These are phyloP conservation scores for Cokeromyces recurvatus DNA, from an alignment of 371 early-diverging fungal genomes.

Conservation along the genomic window DNA sequence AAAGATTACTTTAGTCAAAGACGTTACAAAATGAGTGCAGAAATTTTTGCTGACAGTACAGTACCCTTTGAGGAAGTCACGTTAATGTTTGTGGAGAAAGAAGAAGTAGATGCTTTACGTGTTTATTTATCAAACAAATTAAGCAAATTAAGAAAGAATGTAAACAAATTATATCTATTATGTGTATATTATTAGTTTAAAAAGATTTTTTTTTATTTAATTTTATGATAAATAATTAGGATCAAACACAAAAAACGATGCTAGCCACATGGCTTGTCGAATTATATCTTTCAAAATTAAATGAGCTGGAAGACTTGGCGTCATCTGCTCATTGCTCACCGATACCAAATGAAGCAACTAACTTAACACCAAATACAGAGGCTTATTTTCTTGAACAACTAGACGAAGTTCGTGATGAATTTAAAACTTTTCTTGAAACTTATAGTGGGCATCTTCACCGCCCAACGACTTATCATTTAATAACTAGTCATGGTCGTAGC, in stretches of 20 bases:
- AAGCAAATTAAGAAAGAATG: constrained; percentile 56
- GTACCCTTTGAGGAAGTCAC: constrained; percentile 85
- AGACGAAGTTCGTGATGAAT: constrained; percentile 59
- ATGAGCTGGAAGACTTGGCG: constrained; percentile 62
- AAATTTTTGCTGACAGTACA: constrained; percentile 78
- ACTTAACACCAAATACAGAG: constrained; percentile 28
- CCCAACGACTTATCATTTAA: constrained; percentile 70
- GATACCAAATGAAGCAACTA: background rate
- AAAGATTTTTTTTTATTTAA: background rate
- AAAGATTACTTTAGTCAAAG: constrained; percentile 76
- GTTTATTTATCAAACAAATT: constrained; percentile 72
- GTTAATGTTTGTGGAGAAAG: constrained; percentile 75
- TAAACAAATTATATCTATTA: constrained; percentile 23
- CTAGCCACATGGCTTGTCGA: constrained; percentile 88
- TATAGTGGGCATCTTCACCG: constrained; percentile 61
- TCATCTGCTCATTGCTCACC: constrained; percentile 44
- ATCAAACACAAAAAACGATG: constrained; percentile 72
- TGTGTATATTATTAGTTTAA: background rate
- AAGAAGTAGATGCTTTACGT: constrained; percentile 72
- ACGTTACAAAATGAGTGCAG: constrained; percentile 74
- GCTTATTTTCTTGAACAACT: constrained; percentile 46
- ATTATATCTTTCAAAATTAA: constrained; percentile 73
- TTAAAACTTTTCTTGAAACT: constrained; percentile 63
- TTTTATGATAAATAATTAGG: too few relatives aligned
- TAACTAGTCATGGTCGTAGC: constrained; percentile 79